Conservation (phyloP, 1,284 basidiomycete genomes). For the Trametes pubescens region DNA sequence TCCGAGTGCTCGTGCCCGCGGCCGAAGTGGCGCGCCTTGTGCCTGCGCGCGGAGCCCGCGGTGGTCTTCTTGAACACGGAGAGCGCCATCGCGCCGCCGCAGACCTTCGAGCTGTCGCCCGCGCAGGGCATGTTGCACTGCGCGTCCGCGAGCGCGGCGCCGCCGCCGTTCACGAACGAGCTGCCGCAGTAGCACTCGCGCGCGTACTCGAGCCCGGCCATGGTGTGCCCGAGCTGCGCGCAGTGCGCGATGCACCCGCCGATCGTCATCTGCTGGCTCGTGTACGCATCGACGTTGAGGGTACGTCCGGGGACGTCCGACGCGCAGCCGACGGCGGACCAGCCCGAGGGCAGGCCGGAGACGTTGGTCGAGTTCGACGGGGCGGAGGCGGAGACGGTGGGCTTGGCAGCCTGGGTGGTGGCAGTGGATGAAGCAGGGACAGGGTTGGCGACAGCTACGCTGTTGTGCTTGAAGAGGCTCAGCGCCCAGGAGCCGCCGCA, state of each 20-base stretch:
- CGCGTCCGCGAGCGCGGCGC: constrained; percentile 26
- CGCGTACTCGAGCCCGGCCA: constrained; percentile 39
- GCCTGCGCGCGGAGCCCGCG: constrained; percentile 14
- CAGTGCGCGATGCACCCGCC: constrained; percentile 34
- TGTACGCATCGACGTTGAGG: constrained; percentile 37
- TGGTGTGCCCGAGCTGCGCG: constrained; percentile 32
- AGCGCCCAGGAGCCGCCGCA: constrained; percentile 37
- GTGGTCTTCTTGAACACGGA: constrained; percentile 31
- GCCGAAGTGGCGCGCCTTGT: constrained; percentile 30
- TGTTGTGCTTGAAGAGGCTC: constrained; percentile 28
- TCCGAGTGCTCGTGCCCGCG: constrained; percentile 27
- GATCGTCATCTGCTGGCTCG: constrained; percentile 35
- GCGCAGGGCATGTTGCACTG: constrained; percentile 38
- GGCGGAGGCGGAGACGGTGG: constrained; percentile 20
- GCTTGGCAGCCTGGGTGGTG: constrained; percentile 6
- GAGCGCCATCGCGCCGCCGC: constrained; percentile 37
- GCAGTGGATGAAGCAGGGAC: constrained; percentile 4
- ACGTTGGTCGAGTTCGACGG: constrained; percentile 29
- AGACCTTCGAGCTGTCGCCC: constrained; percentile 27
- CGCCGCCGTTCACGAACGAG: constrained; percentile 34
- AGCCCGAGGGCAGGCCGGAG: constrained; percentile 25
- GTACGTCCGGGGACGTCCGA: constrained; percentile 30
- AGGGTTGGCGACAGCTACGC: constrained; percentile 8
- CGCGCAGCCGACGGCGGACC: constrained; percentile 33
- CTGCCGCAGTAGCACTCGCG: constrained; percentile 41